phyloP scores from a whole-genome alignment of 495 filamentous ascomycete species.

The Thermothielavioides terrestris region DNA sequence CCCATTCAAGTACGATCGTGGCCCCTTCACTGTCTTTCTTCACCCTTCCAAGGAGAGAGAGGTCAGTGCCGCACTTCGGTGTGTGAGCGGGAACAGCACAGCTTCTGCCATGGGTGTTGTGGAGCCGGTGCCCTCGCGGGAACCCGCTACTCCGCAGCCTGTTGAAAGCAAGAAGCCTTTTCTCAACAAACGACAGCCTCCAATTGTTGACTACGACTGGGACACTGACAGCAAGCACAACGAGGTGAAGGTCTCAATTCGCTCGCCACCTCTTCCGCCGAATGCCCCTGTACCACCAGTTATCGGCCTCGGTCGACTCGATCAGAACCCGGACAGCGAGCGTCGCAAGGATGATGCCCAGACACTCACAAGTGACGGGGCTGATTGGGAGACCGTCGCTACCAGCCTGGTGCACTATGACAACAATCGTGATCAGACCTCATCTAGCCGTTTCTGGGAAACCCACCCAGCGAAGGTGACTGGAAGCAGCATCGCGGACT shows the following conservation, averaged over 20 bases:
- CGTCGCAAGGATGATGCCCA: not conserved
- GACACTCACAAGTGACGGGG: conserved; percentile 16
- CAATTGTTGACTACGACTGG: conserved; percentile 7
- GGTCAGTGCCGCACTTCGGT: conserved; percentile 20
- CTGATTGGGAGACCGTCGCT: conserved; percentile 25
- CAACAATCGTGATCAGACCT: conserved; percentile 21
- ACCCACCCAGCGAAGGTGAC: conserved; percentile 15
- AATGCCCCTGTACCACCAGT: not conserved
- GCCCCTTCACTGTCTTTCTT: conserved; percentile 17
- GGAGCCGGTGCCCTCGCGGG: not conserved
- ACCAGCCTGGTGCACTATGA: conserved; percentile 17
- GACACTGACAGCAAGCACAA: not conserved
- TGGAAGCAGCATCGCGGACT: conserved; percentile 34
- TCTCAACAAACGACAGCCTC: conserved; percentile 5
- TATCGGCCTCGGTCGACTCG: not conserved
- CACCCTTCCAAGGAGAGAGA: conserved; percentile 22
- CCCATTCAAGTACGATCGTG: conserved; percentile 26
- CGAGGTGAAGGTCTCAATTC: conserved; percentile 11
- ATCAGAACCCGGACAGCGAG: not conserved
- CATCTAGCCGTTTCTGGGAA: conserved; percentile 1
- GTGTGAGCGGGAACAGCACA: conserved; percentile 8
- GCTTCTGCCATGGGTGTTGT: conserved; percentile 1
- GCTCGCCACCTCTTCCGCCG: not conserved
- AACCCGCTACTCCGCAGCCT: not conserved
- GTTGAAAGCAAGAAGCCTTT: conserved; percentile 11